These are phyloP conservation scores for Gossypium bickii DNA, from an alignment of 345 rosid genomes.

Conservation along the genomic window DNA sequence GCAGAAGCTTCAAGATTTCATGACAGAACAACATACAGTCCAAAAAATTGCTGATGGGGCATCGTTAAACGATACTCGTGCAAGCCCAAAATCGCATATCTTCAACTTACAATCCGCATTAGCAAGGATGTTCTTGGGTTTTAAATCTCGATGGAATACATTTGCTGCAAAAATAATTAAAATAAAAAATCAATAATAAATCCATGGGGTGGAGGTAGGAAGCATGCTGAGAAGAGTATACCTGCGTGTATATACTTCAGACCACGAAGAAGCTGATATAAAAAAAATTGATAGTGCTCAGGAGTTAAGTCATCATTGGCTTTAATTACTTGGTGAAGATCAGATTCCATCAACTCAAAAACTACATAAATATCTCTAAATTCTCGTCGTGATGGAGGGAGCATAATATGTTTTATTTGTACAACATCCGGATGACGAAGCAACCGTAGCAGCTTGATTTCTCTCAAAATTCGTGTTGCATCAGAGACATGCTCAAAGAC, in stretches of 20 bases:
- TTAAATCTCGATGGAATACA: conserved; percentile 94
- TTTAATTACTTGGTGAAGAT: conserved; percentile 94
- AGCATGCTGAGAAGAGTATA: conserved; percentile 25
- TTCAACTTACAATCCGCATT: conserved; percentile 98
- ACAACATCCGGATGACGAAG: conserved; percentile 96
- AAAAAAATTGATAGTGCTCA: conserved; percentile 91
- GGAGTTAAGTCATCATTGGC: conserved; percentile 97
- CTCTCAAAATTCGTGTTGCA: conserved; percentile 92
- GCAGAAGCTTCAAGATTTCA: conserved; percentile 38
- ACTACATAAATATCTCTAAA: conserved; percentile 92
- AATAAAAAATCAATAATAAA: conserved; percentile 11
- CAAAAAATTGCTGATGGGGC: conserved; percentile 91
- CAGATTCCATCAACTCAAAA: conserved; percentile 98
- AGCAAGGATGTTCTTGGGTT: conserved; percentile 97
- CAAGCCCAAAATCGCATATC: conserved; percentile 99
- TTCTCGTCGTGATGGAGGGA: conserved; percentile 96
- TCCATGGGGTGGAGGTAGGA: not conserved
- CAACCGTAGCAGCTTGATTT: conserved; percentile 86
- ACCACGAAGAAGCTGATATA: conserved; percentile 98
- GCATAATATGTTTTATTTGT: conserved; percentile 91
- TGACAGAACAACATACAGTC: conserved; percentile 64
- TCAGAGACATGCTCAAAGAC: conserved; percentile 98
- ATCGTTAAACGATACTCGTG: conserved; percentile 92
- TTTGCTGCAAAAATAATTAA: conserved; percentile 52
- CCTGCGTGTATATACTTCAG: conserved; percentile 90